Base-by-base conservation (phyloP, 352 stramenopile species). In the Globisporangium spinosum region DNA sequence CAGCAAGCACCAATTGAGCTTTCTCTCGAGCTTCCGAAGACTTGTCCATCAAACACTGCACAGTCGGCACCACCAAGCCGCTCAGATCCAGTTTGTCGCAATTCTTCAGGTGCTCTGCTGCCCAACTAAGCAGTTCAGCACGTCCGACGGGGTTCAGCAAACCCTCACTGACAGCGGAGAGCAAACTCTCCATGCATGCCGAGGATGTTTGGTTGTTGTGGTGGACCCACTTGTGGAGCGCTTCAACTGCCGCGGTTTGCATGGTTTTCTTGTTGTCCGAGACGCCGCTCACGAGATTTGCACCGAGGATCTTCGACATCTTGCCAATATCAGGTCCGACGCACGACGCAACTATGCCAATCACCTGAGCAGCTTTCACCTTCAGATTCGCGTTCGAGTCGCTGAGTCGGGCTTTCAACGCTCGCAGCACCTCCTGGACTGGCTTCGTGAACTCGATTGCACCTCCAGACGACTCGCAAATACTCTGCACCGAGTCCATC, bases 221-320 rank as follows among this genome's bases (percentile, higher is more conserved):
- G 13, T 75, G 77, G 29, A 96, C 87, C 89, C 89, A 96, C 64
- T 89, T 92, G 64, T 94, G 79, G 32, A 96, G 70, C 27, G 87
- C 79, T 47, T 95, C 86, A 10, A 96, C 68, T 2, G 83, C 82
- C 23, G 87, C 89, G 23, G 75, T 55, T 71, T 94, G 87, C 89
- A 96, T 95, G 20, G 80, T 82, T 69, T 96, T 96, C 71, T 96
- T 96, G 76, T 96, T 96, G 71, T 96, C 89, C 3, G 77, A 77
- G 35, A 95, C 86, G 12, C 89, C 87, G 29, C 77, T 71, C 32
- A 95, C 77, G 17, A 96, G 67, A 64, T 65, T 91, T 13, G 77
- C 68, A 17, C 86, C 87, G 15, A 95, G 74, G 38, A 91, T 70
- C 66, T 96, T 96, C 4, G 87, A 91, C 80, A 95, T 82, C 65